phyloP scores from a whole-genome alignment of 768 basidiomycete species.

The Boletus edulis region DNA sequence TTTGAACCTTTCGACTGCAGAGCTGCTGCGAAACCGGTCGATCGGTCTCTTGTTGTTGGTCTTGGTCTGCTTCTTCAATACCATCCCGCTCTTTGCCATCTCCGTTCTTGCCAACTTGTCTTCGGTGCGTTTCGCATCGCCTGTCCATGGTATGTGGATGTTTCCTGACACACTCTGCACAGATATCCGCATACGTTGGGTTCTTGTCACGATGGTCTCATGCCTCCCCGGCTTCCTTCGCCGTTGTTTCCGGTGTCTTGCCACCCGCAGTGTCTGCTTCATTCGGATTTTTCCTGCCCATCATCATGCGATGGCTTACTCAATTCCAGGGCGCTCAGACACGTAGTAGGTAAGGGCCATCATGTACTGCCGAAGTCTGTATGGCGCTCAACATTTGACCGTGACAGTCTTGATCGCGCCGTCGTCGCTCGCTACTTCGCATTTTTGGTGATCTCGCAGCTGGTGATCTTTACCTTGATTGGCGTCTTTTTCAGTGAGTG shows the following conservation, averaged over 20 bases:
- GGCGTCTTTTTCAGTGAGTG: conserved; percentile 84
- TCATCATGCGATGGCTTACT: conserved; percentile 83
- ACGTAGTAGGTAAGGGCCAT: conserved; percentile 27
- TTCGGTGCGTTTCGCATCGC: conserved; percentile 46
- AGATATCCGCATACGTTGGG: conserved; percentile 55
- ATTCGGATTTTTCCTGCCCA: conserved; percentile 89
- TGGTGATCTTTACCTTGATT: conserved; percentile 92
- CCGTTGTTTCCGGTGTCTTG: conserved; percentile 87
- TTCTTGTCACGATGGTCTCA: conserved; percentile 75
- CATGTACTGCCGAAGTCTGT: neutral
- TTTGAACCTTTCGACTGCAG: conserved; percentile 68
- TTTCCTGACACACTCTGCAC: conserved; percentile 5
- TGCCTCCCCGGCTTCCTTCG: conserved; percentile 65
- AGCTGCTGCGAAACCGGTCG: conserved; percentile 61
- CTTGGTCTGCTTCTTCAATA: conserved; percentile 90
- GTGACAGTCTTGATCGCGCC: conserved; percentile 78
- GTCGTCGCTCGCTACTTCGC: conserved; percentile 92
- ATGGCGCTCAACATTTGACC: neutral
- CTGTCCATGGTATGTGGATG: neutral
- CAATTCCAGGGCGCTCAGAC: conserved; percentile 59
- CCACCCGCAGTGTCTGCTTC: conserved; percentile 86
- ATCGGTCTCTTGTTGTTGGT: conserved; percentile 79
- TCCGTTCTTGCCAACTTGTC: conserved; percentile 90
- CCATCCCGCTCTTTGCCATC: conserved; percentile 85
- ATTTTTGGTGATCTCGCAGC: conserved; percentile 91